These are phyloP conservation scores for Porogramme epimiltina DNA, from an alignment of 1,284 basidiomycete genomes.

Conservation along the genomic window DNA sequence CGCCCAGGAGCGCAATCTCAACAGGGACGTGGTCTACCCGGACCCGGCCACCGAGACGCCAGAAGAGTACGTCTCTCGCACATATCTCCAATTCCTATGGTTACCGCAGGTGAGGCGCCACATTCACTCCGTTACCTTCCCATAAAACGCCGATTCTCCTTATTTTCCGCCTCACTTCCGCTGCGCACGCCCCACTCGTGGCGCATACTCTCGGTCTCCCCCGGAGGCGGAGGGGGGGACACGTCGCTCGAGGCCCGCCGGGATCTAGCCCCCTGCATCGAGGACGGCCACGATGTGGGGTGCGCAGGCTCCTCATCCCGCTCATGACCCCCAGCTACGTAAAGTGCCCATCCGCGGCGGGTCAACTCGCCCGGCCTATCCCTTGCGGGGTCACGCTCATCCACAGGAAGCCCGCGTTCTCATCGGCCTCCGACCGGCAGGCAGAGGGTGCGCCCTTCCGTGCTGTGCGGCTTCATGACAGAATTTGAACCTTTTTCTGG, in stretches of 20 bases:
- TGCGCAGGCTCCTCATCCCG: constrained; percentile 4
- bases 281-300: constrained; percentile 16
- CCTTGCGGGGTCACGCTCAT: too few relatives aligned
- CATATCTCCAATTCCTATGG: constrained; percentile 78
- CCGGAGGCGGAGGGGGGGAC: neutral
- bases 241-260: constrained; percentile 8
- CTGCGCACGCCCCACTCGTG: neutral
- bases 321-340: neutral
- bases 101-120: constrained; percentile 57
- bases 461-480: neutral
- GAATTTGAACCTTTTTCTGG: neutral
- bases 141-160: neutral
- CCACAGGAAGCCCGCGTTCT: neutral
- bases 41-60: constrained; percentile 22
- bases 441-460: neutral
- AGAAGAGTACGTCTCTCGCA: constrained; percentile 24
- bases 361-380: too few relatives aligned
- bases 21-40: constrained; percentile 23
- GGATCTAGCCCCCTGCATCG: constrained; percentile 5
- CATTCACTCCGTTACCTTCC: constrained; percentile 1
- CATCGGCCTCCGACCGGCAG: neutral
- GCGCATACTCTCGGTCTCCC: neutral
- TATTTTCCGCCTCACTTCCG: constrained; percentile 1
- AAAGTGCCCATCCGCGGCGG: neutral
- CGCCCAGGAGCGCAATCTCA: constrained; percentile 31